These are phyloP conservation scores for Alternaria conjuncta DNA, from an alignment of 2,329 filamentous ascomycete genomes.

Conservation along the genomic window DNA sequence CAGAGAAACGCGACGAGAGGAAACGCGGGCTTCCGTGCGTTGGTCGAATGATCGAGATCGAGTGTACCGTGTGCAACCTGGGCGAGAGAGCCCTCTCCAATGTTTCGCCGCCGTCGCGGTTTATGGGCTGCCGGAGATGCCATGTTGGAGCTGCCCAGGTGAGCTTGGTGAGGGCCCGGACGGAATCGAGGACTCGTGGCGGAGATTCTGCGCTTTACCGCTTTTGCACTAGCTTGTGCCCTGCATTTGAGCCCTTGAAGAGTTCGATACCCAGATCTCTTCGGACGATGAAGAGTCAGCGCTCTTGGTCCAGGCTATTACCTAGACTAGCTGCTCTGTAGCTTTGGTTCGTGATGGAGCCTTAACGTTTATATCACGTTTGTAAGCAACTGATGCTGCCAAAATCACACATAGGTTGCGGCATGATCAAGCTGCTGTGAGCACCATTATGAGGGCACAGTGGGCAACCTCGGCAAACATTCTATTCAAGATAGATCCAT, in stretches of 20 bases:
- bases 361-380: neutral
- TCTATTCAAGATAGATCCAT: neutral
- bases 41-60: slow-evolving; percentile 52
- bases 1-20: slow-evolving; percentile 93
- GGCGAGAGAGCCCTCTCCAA: slow-evolving; percentile 49
- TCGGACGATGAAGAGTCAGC: neutral
- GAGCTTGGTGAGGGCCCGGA: slow-evolving; percentile 6
- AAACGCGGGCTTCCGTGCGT: slow-evolving; percentile 71
- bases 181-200: slow-evolving; percentile 15
- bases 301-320: neutral
- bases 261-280: neutral
- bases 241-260: neutral
- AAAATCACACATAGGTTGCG: neutral
- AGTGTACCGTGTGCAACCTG: slow-evolving; percentile 53
- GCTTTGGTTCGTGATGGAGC: neutral
- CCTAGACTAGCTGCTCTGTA: too few relatives aligned
- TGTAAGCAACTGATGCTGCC: neutral
- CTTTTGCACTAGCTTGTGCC: slow-evolving; percentile 6
- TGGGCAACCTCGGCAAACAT: neutral
- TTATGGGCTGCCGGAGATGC: slow-evolving; percentile 46
- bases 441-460: neutral
- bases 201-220: slow-evolving; percentile 7
- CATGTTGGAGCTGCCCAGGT: slow-evolving; percentile 26
- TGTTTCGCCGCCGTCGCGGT: slow-evolving; percentile 53
- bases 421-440: neutral